phyloP scores from a whole-genome alignment of 2,329 filamentous ascomycete species.

The Paecilomyces dactylethromorphus region DNA sequence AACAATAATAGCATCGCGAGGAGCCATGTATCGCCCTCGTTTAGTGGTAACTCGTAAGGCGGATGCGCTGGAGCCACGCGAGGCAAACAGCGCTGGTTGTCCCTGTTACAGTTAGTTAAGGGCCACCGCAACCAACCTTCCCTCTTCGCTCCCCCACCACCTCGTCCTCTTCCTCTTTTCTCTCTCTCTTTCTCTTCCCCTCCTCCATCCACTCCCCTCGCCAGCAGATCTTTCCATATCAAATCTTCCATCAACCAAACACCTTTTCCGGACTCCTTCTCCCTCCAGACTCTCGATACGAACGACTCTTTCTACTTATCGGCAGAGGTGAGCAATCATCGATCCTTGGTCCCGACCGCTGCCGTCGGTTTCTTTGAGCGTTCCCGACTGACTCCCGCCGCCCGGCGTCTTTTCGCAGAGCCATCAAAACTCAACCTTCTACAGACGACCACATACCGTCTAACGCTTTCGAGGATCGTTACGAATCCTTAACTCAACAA shows the following conservation, averaged over 20 bases:
- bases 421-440: constrained; percentile 28
- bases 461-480: background rate
- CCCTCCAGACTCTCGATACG: background rate
- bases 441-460: background rate
- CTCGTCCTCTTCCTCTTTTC: constrained; percentile 21
- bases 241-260: constrained; percentile 1
- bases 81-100: too few relatives aligned
- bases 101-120: too few relatives aligned
- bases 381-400: background rate
- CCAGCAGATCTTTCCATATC: background rate
- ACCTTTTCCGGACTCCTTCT: background rate
- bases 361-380: constrained; percentile 1
- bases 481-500: background rate
- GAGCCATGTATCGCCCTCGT: too few relatives aligned
- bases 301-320: background rate
- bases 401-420: background rate
- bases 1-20: too few relatives aligned
- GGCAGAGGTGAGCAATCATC: background rate
- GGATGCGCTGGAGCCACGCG: too few relatives aligned
- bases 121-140: too few relatives aligned
- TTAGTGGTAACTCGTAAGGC: too few relatives aligned
- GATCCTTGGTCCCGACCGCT: background rate
- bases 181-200: constrained; percentile 17
- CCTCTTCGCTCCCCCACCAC: constrained; percentile 1
- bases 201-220: constrained; percentile 7